phyloP scores from a whole-genome alignment of 116 monocot genomes.

The Phalaenopsis hybrid region DNA sequence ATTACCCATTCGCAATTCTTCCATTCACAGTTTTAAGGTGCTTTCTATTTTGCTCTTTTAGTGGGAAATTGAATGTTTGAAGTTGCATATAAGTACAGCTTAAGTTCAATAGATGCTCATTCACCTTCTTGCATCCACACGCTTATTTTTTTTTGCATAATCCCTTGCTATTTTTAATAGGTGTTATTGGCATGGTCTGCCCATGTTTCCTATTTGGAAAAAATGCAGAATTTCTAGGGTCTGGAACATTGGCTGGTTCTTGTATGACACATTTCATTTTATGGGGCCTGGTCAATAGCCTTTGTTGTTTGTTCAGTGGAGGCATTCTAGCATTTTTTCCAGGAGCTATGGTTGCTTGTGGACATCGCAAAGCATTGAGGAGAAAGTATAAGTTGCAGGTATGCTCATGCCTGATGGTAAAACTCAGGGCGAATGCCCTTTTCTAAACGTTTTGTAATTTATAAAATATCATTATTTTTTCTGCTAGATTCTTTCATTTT shows the following conservation, averaged over 20 bases:
- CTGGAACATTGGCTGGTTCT: slow-evolving; percentile 71
- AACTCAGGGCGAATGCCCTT: background rate
- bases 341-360: slow-evolving; percentile 71
- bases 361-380: slow-evolving; percentile 58
- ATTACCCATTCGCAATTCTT: background rate
- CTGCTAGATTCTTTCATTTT: background rate
- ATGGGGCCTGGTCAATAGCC: slow-evolving; percentile 63
- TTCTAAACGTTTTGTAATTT: background rate
- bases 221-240: slow-evolving; percentile 86
- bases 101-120: background rate
- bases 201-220: slow-evolving; percentile 84
- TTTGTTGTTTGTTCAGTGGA: slow-evolving; percentile 71
- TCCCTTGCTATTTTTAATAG: slow-evolving; percentile 20
- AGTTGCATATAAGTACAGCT: background rate
- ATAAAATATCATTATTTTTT: background rate
- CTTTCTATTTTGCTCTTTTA: background rate
- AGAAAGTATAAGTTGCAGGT: slow-evolving; percentile 70
- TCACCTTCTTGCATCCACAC: background rate
- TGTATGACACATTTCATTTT: slow-evolving; percentile 80
- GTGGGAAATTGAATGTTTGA: background rate
- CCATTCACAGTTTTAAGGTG: background rate
- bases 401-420: slow-evolving; percentile 3
- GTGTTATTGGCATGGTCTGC: slow-evolving; percentile 69
- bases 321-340: slow-evolving; percentile 56
- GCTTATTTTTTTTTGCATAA: background rate